Evolutionary conservation across 179 eudicot genomes (phyloP).

Genomic region (Spinacia oleracea): DNA sequence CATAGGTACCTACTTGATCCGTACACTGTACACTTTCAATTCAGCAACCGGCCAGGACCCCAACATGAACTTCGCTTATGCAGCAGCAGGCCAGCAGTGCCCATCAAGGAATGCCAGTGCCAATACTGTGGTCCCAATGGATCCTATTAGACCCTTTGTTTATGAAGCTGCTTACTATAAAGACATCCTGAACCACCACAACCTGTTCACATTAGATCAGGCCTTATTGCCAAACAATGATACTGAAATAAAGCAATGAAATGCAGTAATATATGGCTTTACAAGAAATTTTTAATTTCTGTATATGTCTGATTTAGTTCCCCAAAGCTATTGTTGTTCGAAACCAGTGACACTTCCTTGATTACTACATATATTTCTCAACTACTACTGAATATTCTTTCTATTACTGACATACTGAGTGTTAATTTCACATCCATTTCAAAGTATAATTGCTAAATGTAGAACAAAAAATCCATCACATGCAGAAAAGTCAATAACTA

Average conservation of each 20-base stretch:
- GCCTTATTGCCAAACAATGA: conserved; percentile 39
- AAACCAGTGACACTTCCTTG: no score
- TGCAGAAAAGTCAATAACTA: not conserved
- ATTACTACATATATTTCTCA: no score
- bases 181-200: conserved; percentile 49
- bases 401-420: no score
- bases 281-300: not conserved
- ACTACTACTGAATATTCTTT: no score
- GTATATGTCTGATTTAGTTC: not conserved
- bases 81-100: conserved; percentile 52
- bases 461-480: not conserved
- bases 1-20: conserved; percentile 57
- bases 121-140: conserved; percentile 62
- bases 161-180: conserved; percentile 56
- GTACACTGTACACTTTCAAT: conserved; percentile 59
- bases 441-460: not conserved
- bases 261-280: conserved; percentile 9
- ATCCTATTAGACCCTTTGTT: conserved; percentile 48
- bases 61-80: conserved; percentile 49
- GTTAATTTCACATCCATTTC: not conserved
- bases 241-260: conserved; percentile 26
- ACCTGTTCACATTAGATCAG: conserved; percentile 79
- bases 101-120: conserved; percentile 47
- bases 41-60: conserved; percentile 48
- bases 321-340: no score